A percentile compares a stretch with the other conserved stretches of the same genome.
phyloP scores from a whole-genome alignment of 768 basidiomycete species.

The Gymnopilus dilepis region DNA sequence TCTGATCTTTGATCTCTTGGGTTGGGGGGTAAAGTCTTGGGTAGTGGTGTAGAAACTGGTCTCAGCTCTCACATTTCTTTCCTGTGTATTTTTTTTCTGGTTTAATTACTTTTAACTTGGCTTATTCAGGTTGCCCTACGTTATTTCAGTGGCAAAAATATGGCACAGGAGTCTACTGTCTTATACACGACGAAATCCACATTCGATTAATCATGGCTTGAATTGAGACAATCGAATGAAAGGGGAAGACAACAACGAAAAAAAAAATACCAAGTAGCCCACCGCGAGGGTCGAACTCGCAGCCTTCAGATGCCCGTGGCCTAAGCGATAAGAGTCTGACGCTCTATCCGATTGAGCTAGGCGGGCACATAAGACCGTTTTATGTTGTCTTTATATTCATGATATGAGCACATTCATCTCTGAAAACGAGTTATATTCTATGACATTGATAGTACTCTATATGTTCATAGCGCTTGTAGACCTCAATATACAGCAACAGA shows the following conservation, averaged over 20 bases:
- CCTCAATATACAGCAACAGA: too few species aligned
- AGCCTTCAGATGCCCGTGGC: constrained; percentile 67
- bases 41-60: background rate
- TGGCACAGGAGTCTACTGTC: too few species aligned
- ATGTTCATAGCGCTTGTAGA: too few species aligned
- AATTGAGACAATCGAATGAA: too few species aligned
- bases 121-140: background rate
- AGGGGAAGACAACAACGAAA: background rate
- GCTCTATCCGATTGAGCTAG: constrained; percentile 72
- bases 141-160: too few species aligned
- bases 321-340: constrained; percentile 52
- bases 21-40: constrained; percentile 62
- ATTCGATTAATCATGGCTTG: too few species aligned
- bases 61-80: background rate
- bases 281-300: constrained; percentile 87
- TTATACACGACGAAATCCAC: too few species aligned
- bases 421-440: too few species aligned
- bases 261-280: constrained; percentile 51
- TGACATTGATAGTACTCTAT: too few species aligned
- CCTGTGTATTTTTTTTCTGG: too few species aligned
- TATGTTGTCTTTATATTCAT: background rate
- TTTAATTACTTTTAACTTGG: background rate
- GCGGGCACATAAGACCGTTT: constrained; percentile 42
- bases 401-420: too few species aligned
- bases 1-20: constrained; percentile 67